phyloP scores from a whole-genome alignment of 768 basidiomycete genomes.

The Lentinula sp. region DNA sequence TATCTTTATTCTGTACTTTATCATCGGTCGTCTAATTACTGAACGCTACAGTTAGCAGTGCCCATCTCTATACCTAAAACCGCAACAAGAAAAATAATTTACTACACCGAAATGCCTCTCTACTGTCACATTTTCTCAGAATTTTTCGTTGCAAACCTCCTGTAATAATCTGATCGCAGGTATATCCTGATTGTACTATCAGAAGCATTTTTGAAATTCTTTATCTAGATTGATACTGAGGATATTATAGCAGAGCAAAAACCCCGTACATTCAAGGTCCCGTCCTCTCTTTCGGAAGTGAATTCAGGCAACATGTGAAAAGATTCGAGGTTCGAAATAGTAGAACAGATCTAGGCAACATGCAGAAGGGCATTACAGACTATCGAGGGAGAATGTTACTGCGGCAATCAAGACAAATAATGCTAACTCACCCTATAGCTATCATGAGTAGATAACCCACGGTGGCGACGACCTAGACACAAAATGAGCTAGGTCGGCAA shows the following conservation, averaged over 20 bases:
- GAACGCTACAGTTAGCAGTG: neutral
- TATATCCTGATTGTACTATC: neutral
- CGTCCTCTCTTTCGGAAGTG: no score
- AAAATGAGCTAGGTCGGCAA: neutral
- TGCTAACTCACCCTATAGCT: conserved; percentile 52
- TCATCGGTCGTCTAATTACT: neutral
- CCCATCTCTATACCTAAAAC: neutral
- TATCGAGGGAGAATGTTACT: neutral
- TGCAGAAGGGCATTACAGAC: conserved; percentile 7
- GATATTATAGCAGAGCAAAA: no score
- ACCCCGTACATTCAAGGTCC: no score
- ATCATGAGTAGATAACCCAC: conserved; percentile 78
- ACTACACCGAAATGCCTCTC: neutral
- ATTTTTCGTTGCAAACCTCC: neutral
- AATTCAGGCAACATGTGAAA: no score
- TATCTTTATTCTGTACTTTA: conserved; percentile 5
- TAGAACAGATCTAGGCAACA: no score
- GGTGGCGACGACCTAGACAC: conserved; percentile 69
- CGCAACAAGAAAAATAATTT: neutral
- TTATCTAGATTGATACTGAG: no score
- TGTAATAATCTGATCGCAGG: neutral
- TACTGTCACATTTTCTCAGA: neutral
- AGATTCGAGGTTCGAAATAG: no score
- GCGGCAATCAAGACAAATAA: neutral
- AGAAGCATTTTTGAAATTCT: no score